Evolutionary conservation across 306 rosid genomes (phyloP).

Genomic region (Arachis hypogaea): DNA sequence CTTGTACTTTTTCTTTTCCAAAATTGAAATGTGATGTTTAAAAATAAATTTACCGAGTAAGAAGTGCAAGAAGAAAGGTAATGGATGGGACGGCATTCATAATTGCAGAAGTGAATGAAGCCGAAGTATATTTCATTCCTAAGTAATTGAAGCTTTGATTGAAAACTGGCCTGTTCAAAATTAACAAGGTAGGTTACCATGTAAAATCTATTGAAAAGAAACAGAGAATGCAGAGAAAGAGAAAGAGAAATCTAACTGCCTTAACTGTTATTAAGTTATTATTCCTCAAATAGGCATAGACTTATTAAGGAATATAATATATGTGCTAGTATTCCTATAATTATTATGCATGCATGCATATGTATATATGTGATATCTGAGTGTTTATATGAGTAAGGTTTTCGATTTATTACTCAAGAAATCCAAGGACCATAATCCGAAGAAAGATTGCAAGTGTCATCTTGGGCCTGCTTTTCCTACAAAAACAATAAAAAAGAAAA

Average conservation of each 20-base stretch:
- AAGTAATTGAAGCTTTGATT: constrained; percentile 74
- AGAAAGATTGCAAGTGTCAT: constrained; percentile 59
- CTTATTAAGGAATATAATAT: too few species aligned
- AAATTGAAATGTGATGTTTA: too few species aligned
- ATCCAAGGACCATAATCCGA: constrained; percentile 63
- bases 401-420: constrained; percentile 60
- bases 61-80: constrained; percentile 63
- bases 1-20: too few species aligned
- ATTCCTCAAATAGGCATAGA: too few species aligned
- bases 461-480: constrained; percentile 72
- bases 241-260: too few species aligned
- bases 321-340: background rate
- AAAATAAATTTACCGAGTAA: constrained; percentile 46
- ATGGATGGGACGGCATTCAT: constrained; percentile 77
- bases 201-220: too few species aligned
- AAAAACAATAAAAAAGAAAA: background rate
- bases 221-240: too few species aligned
- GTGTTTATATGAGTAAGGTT: background rate
- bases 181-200: background rate
- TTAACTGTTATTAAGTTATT: too few species aligned
- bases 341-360: background rate
- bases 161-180: constrained; percentile 58
- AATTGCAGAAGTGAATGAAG: constrained; percentile 71
- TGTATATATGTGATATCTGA: too few species aligned
- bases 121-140: constrained; percentile 78